Conservation (phyloP, 805 yeast genomes). For the Ogataea kodamae region DNA sequence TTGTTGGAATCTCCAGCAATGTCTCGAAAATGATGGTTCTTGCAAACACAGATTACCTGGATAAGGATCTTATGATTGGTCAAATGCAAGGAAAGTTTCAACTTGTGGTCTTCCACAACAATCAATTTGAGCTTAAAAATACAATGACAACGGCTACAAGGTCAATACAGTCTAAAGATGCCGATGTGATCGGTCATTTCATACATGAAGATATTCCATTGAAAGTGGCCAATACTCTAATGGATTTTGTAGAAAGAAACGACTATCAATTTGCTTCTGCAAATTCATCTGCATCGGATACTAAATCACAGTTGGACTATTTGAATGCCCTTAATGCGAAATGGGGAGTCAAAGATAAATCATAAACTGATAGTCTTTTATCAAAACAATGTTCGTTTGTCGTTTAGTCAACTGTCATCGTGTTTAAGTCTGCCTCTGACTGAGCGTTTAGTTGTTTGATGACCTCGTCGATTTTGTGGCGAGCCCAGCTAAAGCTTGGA, state of each 20-base stretch:
- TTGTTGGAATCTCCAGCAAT: slow-evolving; percentile 35
- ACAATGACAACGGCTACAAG: slow-evolving; percentile 27
- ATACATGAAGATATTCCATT: slow-evolving; percentile 88
- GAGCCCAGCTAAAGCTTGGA: slow-evolving; percentile 87
- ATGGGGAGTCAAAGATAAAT: slow-evolving; percentile 32
- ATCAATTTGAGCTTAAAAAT: slow-evolving; percentile 15
- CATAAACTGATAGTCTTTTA: too few species aligned
- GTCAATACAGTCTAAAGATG: slow-evolving; percentile 20
- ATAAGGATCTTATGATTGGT: slow-evolving; percentile 81
- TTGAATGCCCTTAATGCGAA: slow-evolving; percentile 30
- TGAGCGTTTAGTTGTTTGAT: slow-evolving; percentile 54
- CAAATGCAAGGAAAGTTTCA: slow-evolving; percentile 99
- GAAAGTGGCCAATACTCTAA: slow-evolving; percentile 55
- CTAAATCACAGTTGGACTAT: slow-evolving; percentile 27
- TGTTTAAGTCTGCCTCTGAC: slow-evolving; percentile 35
- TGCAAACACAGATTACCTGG: slow-evolving; percentile 88
- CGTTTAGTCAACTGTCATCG: slow-evolving; percentile 45
- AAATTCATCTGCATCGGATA: slow-evolving; percentile 19
- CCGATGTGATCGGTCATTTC: slow-evolving; percentile 77
- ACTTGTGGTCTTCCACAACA: slow-evolving; percentile 63
- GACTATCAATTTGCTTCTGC: slow-evolving; percentile 27
- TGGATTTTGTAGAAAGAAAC: slow-evolving; percentile 48
- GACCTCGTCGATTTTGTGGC: slow-evolving; percentile 78
- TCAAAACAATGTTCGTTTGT: too few species aligned
- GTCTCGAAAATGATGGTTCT: slow-evolving; percentile 69